These are phyloP conservation scores for Picochlorum sp. DNA, from an alignment of 139 green algal genomes.

Conservation along the genomic window DNA sequence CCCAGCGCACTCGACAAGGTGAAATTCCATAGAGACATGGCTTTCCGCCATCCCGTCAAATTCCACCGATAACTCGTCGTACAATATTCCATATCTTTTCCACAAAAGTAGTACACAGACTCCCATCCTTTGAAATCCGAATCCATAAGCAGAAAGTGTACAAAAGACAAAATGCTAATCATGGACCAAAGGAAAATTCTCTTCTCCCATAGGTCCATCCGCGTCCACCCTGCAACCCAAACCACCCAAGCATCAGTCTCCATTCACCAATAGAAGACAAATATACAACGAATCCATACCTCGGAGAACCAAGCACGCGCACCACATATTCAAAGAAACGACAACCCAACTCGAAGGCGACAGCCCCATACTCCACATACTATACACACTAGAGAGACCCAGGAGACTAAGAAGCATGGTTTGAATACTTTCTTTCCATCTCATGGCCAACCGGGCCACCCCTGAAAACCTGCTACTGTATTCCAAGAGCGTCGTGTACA, in stretches of 20 bases:
- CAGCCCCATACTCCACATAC: background rate
- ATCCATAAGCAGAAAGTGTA: slow-evolving; percentile 8
- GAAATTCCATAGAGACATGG: slow-evolving; percentile 61
- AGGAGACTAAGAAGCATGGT: too few species aligned
- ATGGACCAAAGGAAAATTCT: slow-evolving; percentile 14
- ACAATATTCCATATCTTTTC: slow-evolving; percentile 51
- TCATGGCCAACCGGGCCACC: too few species aligned
- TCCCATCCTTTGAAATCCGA: slow-evolving; percentile 12
- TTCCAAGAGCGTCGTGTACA: too few species aligned
- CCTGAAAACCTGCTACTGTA: too few species aligned
- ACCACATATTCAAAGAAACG: background rate
- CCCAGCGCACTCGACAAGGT: slow-evolving; percentile 48
- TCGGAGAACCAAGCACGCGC: background rate
- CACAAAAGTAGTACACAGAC: slow-evolving; percentile 75
- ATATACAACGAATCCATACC: background rate
- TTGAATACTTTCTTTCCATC: too few species aligned
- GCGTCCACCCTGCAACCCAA: slow-evolving; percentile 5
- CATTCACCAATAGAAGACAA: background rate
- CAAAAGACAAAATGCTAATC: slow-evolving; percentile 13
- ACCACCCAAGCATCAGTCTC: background rate
- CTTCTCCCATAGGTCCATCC: slow-evolving; percentile 16
- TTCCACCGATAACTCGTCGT: slow-evolving; percentile 68
- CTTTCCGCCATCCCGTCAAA: slow-evolving; percentile 53
- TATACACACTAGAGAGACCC: too few species aligned
- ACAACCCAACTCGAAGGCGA: background rate